Evolutionary conservation across 805 yeast species (phyloP).

Genomic region (Cyberlindnera galapagoensis): DNA sequence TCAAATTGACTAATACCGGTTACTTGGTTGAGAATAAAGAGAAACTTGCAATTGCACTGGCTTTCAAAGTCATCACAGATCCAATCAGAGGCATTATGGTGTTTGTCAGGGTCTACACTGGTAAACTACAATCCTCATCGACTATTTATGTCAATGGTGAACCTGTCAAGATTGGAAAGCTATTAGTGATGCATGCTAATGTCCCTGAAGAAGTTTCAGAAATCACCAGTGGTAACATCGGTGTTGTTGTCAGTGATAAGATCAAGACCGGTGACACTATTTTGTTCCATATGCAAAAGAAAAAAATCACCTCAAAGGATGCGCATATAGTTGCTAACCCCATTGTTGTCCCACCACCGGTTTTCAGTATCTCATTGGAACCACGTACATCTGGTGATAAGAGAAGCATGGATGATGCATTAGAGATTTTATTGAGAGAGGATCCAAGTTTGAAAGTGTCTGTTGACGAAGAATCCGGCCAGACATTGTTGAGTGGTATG

Average conservation of each 20-base stretch:
- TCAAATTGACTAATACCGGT: conserved; percentile 38
- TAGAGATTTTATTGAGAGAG: conserved; percentile 64
- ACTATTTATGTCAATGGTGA: conserved; percentile 64
- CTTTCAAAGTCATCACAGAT: conserved; percentile 88
- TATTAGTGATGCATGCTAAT: conserved; percentile 86
- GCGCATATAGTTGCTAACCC: conserved; percentile 54
- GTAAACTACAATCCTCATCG: conserved; percentile 57
- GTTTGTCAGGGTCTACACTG: conserved; percentile 84
- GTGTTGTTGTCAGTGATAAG: conserved; percentile 57
- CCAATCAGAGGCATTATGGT: conserved; percentile 77
- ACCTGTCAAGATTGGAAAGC: conserved; percentile 56
- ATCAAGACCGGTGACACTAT: conserved; percentile 90
- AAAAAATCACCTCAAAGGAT: conserved; percentile 41
- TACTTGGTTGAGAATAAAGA: conserved; percentile 48
- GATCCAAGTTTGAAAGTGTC: conserved; percentile 80
- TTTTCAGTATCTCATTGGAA: conserved; percentile 78
- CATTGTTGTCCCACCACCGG: conserved; percentile 85
- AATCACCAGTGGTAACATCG: conserved; percentile 77
- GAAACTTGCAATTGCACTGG: conserved; percentile 69
- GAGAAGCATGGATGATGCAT: conserved; percentile 63
- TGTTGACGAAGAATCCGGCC: conserved; percentile 81
- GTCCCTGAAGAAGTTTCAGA: conserved; percentile 62
- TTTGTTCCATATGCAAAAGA: conserved; percentile 51
- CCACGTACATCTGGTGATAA: conserved; percentile 81
- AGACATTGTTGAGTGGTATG: conserved; percentile 89